These are phyloP conservation scores for Coemansia sp. DNA, from an alignment of 192 early-diverging fungal genomes.

Conservation along the genomic window DNA sequence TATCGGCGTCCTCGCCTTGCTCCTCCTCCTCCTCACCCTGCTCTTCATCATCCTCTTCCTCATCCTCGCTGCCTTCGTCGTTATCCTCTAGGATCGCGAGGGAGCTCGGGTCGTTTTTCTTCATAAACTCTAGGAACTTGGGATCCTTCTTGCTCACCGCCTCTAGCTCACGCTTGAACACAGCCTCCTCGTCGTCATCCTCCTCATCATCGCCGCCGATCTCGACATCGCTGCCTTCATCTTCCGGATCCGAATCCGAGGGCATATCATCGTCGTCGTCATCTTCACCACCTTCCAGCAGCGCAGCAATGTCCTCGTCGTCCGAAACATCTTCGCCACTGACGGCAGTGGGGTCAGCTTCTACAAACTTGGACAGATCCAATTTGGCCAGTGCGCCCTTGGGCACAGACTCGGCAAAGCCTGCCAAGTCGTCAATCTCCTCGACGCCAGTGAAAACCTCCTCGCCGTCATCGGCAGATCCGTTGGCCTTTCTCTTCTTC, in stretches of 20 bases:
- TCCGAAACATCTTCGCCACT: conserved; percentile 10
- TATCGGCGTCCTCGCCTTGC: conserved; percentile 50
- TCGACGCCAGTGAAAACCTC: conserved; percentile 44
- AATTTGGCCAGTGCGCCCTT: conserved; percentile 30
- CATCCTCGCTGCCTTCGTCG: conserved; percentile 42
- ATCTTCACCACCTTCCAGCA: conserved; percentile 33
- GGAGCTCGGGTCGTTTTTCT: conserved; percentile 81
- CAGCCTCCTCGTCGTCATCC: conserved; percentile 61
- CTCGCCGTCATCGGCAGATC: conserved; percentile 13
- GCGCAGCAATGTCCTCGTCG: conserved; percentile 22
- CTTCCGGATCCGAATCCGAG: conserved; percentile 16
- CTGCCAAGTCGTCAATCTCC: conserved; percentile 49
- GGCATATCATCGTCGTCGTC: conserved; percentile 25
- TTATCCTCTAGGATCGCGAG: conserved; percentile 73
- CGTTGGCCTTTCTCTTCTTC: conserved; percentile 46
- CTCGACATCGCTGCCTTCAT: conserved; percentile 48
- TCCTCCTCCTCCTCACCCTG: conserved; percentile 5
- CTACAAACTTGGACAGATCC: conserved; percentile 43
- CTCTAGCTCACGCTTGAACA: conserved; percentile 82
- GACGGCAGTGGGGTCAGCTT: conserved; percentile 27
- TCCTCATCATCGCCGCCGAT: conserved; percentile 57
- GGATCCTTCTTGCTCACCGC: conserved; percentile 84
- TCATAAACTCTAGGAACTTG: conserved; percentile 87
- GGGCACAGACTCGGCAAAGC: conserved; percentile 39
- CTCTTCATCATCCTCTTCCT: conserved; percentile 51